Evolutionary conservation across 495 filamentous ascomycete species (phyloP).

Genomic region (Aspergillus incahuasiensis): DNA sequence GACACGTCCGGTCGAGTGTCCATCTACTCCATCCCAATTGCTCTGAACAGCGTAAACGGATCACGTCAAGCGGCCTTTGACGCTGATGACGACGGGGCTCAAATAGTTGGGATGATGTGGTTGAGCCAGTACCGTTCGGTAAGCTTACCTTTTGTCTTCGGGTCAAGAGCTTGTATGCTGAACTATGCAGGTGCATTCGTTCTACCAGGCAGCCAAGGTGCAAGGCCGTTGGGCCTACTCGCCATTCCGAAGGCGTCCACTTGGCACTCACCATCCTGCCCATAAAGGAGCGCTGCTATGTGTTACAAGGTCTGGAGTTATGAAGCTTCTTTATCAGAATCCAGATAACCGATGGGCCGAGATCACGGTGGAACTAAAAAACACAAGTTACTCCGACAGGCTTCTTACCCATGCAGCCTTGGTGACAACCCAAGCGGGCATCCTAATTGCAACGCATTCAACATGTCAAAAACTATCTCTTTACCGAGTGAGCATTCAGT

Average conservation of each 20-base stretch:
- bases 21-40: slow-evolving; percentile 57
- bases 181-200: slow-evolving; percentile 41
- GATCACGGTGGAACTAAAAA: slow-evolving; percentile 63
- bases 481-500: slow-evolving; percentile 53
- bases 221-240: slow-evolving; percentile 50
- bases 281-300: slow-evolving; percentile 64
- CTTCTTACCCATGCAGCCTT: slow-evolving; percentile 77
- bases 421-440: slow-evolving; percentile 63
- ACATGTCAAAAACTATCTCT: slow-evolving; percentile 61
- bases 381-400: slow-evolving; percentile 60
- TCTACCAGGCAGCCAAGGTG: slow-evolving; percentile 46
- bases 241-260: slow-evolving; percentile 42
- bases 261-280: slow-evolving; percentile 64
- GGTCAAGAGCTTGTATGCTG: background rate
- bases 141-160: slow-evolving; percentile 20
- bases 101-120: slow-evolving; percentile 83
- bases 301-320: slow-evolving; percentile 63
- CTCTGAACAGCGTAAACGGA: slow-evolving; percentile 60
- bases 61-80: slow-evolving; percentile 53
- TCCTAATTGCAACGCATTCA: slow-evolving; percentile 63
- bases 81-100: slow-evolving; percentile 63
- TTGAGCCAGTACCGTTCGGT: slow-evolving; percentile 58
- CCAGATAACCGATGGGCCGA: slow-evolving; percentile 63
- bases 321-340: slow-evolving; percentile 68
- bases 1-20: slow-evolving; percentile 70